Evolutionary conservation across 768 basidiomycete genomes (phyloP), one percentile per base, ranked within the genome.

Genomic region (Mycena venus): DNA sequence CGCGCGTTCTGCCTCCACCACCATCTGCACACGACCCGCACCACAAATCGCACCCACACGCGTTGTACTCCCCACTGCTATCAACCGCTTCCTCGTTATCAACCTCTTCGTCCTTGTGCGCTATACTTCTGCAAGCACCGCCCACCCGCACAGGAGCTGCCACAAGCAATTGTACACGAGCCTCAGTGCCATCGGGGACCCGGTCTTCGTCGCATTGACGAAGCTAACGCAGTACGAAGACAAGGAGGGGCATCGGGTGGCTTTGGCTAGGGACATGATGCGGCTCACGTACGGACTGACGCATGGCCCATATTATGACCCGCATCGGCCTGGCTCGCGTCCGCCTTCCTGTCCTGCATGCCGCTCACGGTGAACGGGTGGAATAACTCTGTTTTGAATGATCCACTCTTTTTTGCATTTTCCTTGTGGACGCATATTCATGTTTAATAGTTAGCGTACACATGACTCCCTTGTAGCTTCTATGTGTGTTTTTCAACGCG

Each of bases 1-100:
- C n/a, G n/a, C n/a, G n/a, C n/a, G n/a, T n/a, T n/a, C n/a, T n/a
- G n/a, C n/a, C n/a, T n/a, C n/a, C n/a, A n/a, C n/a, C n/a, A n/a
- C n/a, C n/a, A n/a, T n/a, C n/a, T n/a, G n/a, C n/a, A n/a, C n/a
- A n/a, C n/a, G n/a, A n/a, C n/a, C n/a, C n/a, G n/a, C n/a, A n/a
- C n/a, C n/a, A n/a, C n/a, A n/a, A n/a, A n/a, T n/a, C n/a, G n/a
- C n/a, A n/a, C n/a, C n/a, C n/a, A n/a, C n/a, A n/a, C n/a, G n/a
- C n/a, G n/a, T n/a, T n/a, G n/a, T n/a, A n/a, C n/a, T n/a, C n/a
- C n/a, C n/a, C n/a, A n/a, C n/a, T n/a, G 56, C 78, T 55, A 25
- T 83, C 79, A 77, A 77, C 72, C 76, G 69, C 27, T 38, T 32
- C 21, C 73, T 77, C 62, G 56, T 75, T 21, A 0, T 77, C 27